These are phyloP conservation scores for Phyllosticta citriasiana DNA, from an alignment of 2,329 filamentous ascomycete species.

Conservation along the genomic window DNA sequence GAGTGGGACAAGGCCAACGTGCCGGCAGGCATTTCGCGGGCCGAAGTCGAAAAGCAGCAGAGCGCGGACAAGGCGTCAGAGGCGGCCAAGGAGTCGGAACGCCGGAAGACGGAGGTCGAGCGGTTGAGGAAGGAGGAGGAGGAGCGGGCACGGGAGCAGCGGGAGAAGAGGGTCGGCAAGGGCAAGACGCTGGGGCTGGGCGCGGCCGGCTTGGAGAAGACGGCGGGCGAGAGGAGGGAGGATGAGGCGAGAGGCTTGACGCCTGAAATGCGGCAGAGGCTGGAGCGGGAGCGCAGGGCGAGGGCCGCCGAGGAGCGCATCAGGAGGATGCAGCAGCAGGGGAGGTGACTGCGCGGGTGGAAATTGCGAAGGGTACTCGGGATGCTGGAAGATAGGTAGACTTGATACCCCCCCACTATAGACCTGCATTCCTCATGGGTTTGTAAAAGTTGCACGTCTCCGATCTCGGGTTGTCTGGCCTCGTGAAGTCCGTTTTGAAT, in stretches of 20 bases:
- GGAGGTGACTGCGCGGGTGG: neutral
- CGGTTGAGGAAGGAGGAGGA: conserved; percentile 51
- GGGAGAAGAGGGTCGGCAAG: conserved; percentile 39
- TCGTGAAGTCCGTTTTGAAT: no score
- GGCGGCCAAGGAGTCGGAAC: conserved; percentile 50
- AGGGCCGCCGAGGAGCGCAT: conserved; percentile 86
- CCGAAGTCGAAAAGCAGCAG: conserved; percentile 60
- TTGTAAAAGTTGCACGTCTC: no score
- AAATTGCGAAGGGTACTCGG: neutral
- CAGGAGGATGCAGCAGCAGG: conserved; percentile 47
- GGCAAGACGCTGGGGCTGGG: conserved; percentile 47
- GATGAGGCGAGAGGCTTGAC: conserved; percentile 79
- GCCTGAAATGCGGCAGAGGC: conserved; percentile 70
- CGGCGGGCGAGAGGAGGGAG: conserved; percentile 68
- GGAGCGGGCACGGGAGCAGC: conserved; percentile 39
- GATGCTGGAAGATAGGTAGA: neutral
- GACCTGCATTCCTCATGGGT: no score
- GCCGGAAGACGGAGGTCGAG: conserved; percentile 65
- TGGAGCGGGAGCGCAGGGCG: conserved; percentile 83
- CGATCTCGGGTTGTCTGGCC: no score
- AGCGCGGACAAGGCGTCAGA: conserved; percentile 61
- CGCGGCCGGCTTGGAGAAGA: conserved; percentile 51
- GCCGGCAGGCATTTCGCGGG: conserved; percentile 58
- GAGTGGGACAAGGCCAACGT: conserved; percentile 70
- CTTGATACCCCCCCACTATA: no score